Evolutionary conservation across 129 eudicot species (phyloP).

Genomic region (Flaveria robusta): DNA sequence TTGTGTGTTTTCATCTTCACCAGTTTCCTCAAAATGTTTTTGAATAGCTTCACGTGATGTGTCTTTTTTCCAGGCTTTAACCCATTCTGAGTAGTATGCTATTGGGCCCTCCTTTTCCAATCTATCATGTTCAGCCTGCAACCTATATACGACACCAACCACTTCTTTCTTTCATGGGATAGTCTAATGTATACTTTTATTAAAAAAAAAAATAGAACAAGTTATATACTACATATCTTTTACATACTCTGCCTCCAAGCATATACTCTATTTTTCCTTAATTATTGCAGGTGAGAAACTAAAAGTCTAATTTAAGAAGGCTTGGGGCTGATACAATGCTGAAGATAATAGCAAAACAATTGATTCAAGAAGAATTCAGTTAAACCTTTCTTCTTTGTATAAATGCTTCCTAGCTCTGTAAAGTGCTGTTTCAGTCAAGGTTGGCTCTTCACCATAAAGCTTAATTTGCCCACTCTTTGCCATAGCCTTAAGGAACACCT

Average conservation of each 20-base stretch:
- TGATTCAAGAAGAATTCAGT: background rate
- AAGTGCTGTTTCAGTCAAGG: conserved; percentile 88
- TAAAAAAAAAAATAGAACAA: background rate
- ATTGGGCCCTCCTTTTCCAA: conserved; percentile 74
- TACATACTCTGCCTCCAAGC: conserved; percentile 2
- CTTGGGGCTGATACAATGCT: background rate
- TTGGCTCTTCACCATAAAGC: conserved; percentile 91
- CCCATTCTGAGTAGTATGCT: conserved; percentile 99
- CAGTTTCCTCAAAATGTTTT: conserved; percentile 97
- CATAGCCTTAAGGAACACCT: conserved; percentile 99
- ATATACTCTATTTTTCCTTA: background rate
- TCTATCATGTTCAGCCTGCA: conserved; percentile 71
- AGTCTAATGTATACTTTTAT: background rate
- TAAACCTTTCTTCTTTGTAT: conserved; percentile 91
- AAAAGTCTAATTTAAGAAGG: background rate
- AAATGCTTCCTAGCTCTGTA: conserved; percentile 92
- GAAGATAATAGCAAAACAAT: conserved; percentile 19
- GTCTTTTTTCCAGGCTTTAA: conserved; percentile 79
- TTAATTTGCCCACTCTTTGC: conserved; percentile 96
- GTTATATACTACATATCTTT: background rate
- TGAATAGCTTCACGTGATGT: conserved; percentile 93
- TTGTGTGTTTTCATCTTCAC: conserved; percentile 96
- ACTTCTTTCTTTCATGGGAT: conserved; percentile 12
- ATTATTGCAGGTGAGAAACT: background rate
- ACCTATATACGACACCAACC: conserved; percentile 41